Base-by-base conservation (phyloP, 495 filamentous ascomycete species). In the Bacidia gigantensis region DNA sequence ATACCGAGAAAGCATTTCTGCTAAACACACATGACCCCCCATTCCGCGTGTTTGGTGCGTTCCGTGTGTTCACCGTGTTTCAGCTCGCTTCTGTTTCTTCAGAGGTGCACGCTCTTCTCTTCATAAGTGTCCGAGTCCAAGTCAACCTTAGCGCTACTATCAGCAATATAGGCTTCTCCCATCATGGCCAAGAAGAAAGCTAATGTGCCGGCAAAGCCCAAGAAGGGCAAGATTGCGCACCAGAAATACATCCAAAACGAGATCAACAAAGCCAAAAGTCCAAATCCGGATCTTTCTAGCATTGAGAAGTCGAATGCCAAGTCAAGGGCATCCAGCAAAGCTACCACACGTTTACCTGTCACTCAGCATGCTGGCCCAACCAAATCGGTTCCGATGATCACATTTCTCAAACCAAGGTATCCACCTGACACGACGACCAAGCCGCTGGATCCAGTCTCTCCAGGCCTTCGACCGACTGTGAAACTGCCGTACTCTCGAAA, bases 401-500 rank as follows among this genome's bases (percentile, higher is more conserved):
- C 41, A 5, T 9, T 44, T 7, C 20, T 22, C 5, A 44, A 9
- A 18, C 41, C 41, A 18, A 35, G 14, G 29, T 14, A 35, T 35
- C 29, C 29, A 22, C 41, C 41, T n/a, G 5, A 9, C 9, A 17
- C 17, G 5, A 44, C 17, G 20, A 44, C 9, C 20, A n/a, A 22
- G 12, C 41, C 41, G 12, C 20, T 18, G 41, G 41, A 44, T 22
- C 41, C 41, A 44, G 14, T 44, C 9, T 22, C 41, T 9, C 14
- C 41, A 7, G 20, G 14, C 9, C 5, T 17, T 17, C 41, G 41
- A 44, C 41, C 41, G 9, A 9, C 12, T 22, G 41, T 44, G 9
- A 44, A 44, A 12, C 50, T 58, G n/a, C 52, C 46, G 25, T 47
- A 54, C n/a, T 26, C 29, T 20, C 51, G 22, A 5, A 25, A 48